Conservation (phyloP, 768 basidiomycete genomes). For the Pisolithus microcarpus region DNA sequence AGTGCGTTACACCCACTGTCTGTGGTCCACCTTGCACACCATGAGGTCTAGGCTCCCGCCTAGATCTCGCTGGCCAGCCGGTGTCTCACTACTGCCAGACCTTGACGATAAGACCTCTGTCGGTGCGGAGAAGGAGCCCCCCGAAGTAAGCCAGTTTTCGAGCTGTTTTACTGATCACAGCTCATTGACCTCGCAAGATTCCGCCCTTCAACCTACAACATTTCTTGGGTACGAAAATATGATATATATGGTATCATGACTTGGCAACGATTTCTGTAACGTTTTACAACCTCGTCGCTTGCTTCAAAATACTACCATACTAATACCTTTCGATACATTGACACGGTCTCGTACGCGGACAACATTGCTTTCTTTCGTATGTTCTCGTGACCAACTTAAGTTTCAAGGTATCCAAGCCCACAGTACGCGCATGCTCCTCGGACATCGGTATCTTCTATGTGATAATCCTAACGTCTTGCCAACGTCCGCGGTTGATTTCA, state of each 20-base stretch:
- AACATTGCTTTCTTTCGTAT: neutral
- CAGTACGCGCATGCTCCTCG: conserved; percentile 8
- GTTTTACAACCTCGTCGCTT: neutral
- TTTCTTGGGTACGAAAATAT: conserved; percentile 45
- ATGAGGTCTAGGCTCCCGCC: conserved; percentile 39
- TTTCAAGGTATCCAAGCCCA: conserved; percentile 22
- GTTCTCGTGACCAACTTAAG: conserved; percentile 9
- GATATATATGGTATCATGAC: conserved; percentile 8
- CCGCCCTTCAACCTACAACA: conserved; percentile 49
- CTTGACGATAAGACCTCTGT: conserved; percentile 13
- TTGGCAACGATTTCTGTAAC: neutral
- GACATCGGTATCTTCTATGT: conserved; percentile 17
- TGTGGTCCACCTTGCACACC: conserved; percentile 55
- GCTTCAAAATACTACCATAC: conserved; percentile 1
- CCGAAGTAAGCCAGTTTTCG: conserved; percentile 28
- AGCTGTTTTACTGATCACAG: neutral
- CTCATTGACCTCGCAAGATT: conserved; percentile 17
- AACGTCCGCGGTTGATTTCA: conserved; percentile 52
- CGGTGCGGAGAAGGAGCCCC: conserved; percentile 28
- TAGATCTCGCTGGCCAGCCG: conserved; percentile 29
- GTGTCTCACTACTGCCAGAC: conserved; percentile 39
- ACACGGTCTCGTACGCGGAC: conserved; percentile 11
- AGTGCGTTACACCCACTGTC: conserved; percentile 55
- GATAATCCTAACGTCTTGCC: conserved; percentile 56
- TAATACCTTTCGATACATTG: conserved; percentile 6